These are phyloP conservation scores for Brassica balearica DNA, from an alignment of 441 rosid species.

Conservation along the genomic window DNA sequence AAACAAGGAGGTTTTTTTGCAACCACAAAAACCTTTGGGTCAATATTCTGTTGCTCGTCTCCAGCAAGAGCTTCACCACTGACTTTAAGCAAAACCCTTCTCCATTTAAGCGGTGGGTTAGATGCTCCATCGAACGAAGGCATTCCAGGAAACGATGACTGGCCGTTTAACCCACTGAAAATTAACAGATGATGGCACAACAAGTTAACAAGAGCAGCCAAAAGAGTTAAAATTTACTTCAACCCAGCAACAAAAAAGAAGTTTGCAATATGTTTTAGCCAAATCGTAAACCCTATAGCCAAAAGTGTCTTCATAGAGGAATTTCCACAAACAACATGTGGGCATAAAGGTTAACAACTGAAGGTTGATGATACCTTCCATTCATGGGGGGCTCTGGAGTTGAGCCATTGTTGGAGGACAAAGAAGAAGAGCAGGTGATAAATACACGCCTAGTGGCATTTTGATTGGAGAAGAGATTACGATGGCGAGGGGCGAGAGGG, in stretches of 20 bases:
- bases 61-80: conserved; percentile 98
- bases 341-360: not conserved
- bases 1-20: not conserved
- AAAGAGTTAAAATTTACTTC: not conserved
- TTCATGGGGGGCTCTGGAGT: conserved; percentile 51
- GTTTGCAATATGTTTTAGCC: not conserved
- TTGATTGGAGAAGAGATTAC: conserved; percentile 33
- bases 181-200: not conserved
- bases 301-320: conserved; percentile 40
- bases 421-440: conserved; percentile 49
- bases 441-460: conserved; percentile 44
- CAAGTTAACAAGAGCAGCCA: not conserved
- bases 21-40: conserved; percentile 67
- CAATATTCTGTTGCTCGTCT: conserved; percentile 76
- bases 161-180: conserved; percentile 48
- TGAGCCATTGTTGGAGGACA: conserved; percentile 53
- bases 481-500: conserved; percentile 36
- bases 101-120: conserved; percentile 73
- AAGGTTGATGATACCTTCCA: conserved; percentile 1
- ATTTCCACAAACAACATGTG: conserved; percentile 55
- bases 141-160: conserved; percentile 60
- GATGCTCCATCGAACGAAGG: conserved; percentile 57
- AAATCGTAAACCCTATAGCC: conserved; percentile 14
- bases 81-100: conserved; percentile 91
- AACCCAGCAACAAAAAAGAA: not conserved